A percentile compares a stretch with the other conserved stretches of the same genome.
phyloP scores from a whole-genome alignment of 768 basidiomycete species.

The Pholiota molesta region DNA sequence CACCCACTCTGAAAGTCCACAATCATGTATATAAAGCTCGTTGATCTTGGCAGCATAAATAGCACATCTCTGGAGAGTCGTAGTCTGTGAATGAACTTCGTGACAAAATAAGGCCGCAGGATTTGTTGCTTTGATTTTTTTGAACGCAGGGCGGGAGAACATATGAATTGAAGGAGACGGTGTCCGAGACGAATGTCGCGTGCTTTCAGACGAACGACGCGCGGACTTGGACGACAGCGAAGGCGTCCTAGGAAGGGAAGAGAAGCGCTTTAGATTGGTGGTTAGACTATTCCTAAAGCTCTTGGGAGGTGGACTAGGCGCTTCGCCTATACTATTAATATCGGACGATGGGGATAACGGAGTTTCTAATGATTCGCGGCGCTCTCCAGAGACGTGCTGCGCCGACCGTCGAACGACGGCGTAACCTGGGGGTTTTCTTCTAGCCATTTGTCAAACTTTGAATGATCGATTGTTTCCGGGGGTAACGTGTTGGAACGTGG shows the following conservation, averaged over 20 bases:
- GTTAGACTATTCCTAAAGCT: constrained; percentile 51
- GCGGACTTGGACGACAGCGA: constrained; percentile 52
- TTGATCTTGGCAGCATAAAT: constrained; percentile 85
- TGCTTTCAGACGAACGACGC: constrained; percentile 35
- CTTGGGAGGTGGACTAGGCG: constrained; percentile 54
- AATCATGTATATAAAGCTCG: constrained; percentile 74
- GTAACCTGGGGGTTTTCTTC: constrained; percentile 23
- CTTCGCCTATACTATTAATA: constrained; percentile 19
- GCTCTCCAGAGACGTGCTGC: constrained; percentile 25
- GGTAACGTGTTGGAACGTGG: constrained; percentile 27
- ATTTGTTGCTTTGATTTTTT: constrained; percentile 32
- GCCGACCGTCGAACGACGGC: constrained; percentile 20
- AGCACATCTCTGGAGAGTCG: constrained; percentile 65
- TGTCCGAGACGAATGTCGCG: constrained; percentile 37
- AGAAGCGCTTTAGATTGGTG: constrained; percentile 49
- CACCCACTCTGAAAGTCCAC: constrained; percentile 81
- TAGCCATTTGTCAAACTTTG: constrained; percentile 33
- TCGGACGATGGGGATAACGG: constrained; percentile 23
- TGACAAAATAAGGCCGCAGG: constrained; percentile 73
- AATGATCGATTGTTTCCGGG: constrained; percentile 24
- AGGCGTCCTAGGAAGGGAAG: constrained; percentile 68
- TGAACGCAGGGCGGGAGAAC: constrained; percentile 23
- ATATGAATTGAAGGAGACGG: constrained; percentile 37
- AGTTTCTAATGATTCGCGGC: constrained; percentile 17
- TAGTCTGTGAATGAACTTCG: constrained; percentile 61